Conservation (phyloP, 305 asterid genomes). For the Fraxinus sp. region DNA sequence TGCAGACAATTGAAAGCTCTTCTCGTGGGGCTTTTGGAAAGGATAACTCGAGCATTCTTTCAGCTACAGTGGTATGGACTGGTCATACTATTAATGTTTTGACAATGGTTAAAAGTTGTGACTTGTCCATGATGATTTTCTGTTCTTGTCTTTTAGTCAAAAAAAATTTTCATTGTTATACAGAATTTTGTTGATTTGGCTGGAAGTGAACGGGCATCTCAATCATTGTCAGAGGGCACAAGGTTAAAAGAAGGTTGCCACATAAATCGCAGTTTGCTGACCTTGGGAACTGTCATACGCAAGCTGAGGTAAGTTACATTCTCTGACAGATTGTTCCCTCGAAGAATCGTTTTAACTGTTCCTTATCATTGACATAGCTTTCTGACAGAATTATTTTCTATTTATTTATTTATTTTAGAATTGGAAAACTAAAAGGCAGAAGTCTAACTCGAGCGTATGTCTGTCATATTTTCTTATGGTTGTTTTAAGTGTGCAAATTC, state of each 20-base stretch:
- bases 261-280: slow-evolving; percentile 90
- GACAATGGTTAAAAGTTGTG: neutral
- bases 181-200: slow-evolving; percentile 94
- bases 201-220: slow-evolving; percentile 98
- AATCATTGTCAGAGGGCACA: slow-evolving; percentile 84
- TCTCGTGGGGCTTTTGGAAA: slow-evolving; percentile 70
- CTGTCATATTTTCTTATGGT: neutral
- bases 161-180: slow-evolving; percentile 10
- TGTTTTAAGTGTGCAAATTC: neutral
- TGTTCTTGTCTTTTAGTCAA: slow-evolving; percentile 21
- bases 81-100: slow-evolving; percentile 2
- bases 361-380: neutral
- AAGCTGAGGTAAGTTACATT: slow-evolving; percentile 70
- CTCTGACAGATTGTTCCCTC: neutral
- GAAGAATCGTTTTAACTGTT: neutral
- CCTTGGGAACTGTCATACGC: slow-evolving; percentile 90
- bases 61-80: slow-evolving; percentile 78
- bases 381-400: neutral
- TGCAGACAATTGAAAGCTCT: slow-evolving; percentile 92
- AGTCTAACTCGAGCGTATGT: neutral
- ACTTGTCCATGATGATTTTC: neutral
- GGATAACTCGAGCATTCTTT: slow-evolving; percentile 63
- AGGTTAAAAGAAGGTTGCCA: slow-evolving; percentile 97
- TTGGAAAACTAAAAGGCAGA: neutral
- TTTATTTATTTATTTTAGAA: neutral